phyloP scores from a whole-genome alignment of 345 rosid species.

The Citropsis articulata region DNA sequence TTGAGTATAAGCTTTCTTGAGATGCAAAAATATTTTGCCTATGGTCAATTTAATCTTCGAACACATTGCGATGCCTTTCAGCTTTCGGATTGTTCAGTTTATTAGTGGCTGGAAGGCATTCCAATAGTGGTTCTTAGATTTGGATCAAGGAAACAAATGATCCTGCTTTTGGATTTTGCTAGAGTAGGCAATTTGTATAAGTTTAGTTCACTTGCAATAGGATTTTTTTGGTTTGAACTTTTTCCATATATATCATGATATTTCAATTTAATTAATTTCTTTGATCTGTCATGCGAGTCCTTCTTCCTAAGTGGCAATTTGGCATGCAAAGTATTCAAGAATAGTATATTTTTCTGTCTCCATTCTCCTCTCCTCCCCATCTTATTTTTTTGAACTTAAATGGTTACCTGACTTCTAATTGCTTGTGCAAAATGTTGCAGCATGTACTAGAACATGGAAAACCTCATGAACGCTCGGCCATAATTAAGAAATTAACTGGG shows the following conservation, averaged over 20 bases:
- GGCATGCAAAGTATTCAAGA: background rate
- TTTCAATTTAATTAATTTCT: background rate
- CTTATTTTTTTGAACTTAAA: background rate
- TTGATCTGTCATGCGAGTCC: background rate
- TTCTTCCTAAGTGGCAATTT: background rate
- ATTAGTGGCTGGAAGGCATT: background rate
- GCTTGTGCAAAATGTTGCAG: slow-evolving; percentile 34
- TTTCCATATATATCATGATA: background rate
- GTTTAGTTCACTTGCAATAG: too few species aligned
- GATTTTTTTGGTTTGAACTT: too few species aligned
- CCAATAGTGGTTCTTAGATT: background rate
- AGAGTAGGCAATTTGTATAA: too few species aligned
- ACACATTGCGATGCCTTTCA: background rate
- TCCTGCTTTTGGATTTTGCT: too few species aligned
- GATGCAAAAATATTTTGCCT: background rate
- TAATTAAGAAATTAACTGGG: slow-evolving; percentile 73
- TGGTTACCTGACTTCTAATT: background rate
- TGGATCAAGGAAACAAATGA: too few species aligned
- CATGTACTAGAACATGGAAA: slow-evolving; percentile 97
- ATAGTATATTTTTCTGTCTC: background rate
- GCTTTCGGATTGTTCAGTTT: background rate
- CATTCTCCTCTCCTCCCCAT: background rate
- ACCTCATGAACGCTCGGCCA: slow-evolving; percentile 73
- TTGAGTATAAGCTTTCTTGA: background rate
- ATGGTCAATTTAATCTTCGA: background rate